Conservation (phyloP, 768 basidiomycete genomes). For the Lentinus tigrinus region DNA sequence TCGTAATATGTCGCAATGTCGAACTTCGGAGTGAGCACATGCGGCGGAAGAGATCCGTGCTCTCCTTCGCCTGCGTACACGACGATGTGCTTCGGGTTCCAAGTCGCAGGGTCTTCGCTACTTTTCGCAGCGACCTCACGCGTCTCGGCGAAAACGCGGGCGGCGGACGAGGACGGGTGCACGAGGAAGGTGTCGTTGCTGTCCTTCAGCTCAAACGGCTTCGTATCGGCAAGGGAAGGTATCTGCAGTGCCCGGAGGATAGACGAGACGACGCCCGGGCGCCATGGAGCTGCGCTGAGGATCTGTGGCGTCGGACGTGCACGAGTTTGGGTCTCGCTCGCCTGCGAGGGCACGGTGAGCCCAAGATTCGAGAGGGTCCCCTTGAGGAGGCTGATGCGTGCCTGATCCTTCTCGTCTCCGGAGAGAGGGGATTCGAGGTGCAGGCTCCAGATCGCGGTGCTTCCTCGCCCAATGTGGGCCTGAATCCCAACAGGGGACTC, state of each 20-base stretch:
- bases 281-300: constrained; percentile 35
- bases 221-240: constrained; percentile 27
- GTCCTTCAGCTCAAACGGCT: constrained; percentile 52
- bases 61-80: constrained; percentile 44
- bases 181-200: constrained; percentile 71
- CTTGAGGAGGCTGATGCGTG: constrained; percentile 28
- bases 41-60: constrained; percentile 45
- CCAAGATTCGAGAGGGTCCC: constrained; percentile 37
- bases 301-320: constrained; percentile 29
- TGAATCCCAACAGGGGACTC: background rate
- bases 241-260: constrained; percentile 37
- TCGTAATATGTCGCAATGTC: constrained; percentile 60
- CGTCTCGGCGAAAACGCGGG: constrained; percentile 19
- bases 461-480: constrained; percentile 8
- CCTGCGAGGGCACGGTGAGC: constrained; percentile 39
- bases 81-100: constrained; percentile 55
- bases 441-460: constrained; percentile 51
- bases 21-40: constrained; percentile 69
- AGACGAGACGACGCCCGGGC: constrained; percentile 34
- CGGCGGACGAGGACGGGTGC: constrained; percentile 38
- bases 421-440: constrained; percentile 44
- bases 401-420: constrained; percentile 16
- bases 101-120: constrained; percentile 32
- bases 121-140: constrained; percentile 25
- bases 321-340: background rate